Conservation (phyloP, 768 basidiomycete genomes). For the Tylopilus subfusipes region DNA sequence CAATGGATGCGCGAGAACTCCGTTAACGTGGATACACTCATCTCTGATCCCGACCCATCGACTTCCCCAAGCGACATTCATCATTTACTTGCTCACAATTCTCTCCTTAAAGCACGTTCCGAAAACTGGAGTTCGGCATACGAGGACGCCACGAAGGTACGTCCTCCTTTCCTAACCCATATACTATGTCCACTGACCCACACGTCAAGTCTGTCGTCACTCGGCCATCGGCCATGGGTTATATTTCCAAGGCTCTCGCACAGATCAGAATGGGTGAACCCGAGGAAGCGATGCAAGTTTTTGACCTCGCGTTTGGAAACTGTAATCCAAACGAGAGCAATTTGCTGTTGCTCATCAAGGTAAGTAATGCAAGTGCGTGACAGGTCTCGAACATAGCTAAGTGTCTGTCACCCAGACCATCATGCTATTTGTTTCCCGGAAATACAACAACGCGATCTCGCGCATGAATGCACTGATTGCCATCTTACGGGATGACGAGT, state of each 20-base stretch:
- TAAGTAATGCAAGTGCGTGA: not conserved
- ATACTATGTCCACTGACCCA: not conserved
- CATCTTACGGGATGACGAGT: not conserved
- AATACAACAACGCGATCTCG: not conserved
- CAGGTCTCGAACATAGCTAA: too few species aligned
- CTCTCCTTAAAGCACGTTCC: not conserved
- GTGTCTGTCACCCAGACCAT: too few species aligned
- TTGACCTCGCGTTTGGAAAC: not conserved
- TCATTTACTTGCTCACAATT: not conserved
- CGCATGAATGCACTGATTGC: not conserved
- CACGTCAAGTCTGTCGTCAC: too few species aligned
- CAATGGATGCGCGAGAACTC: too few species aligned
- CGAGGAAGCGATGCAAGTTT: too few species aligned
- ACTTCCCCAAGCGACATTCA: not conserved
- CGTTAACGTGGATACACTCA: too few species aligned
- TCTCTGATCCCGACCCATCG: too few species aligned
- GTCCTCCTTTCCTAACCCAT: too few species aligned
- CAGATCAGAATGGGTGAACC: not conserved
- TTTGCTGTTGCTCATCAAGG: too few species aligned
- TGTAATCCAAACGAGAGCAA: not conserved
- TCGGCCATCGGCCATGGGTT: not conserved
- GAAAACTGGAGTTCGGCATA: not conserved
- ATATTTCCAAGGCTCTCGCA: not conserved
- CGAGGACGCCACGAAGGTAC: not conserved
- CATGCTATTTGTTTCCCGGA: not conserved